Evolutionary conservation across 106 monocot genomes (phyloP).

Genomic region (Phalaenopsis equestris): DNA sequence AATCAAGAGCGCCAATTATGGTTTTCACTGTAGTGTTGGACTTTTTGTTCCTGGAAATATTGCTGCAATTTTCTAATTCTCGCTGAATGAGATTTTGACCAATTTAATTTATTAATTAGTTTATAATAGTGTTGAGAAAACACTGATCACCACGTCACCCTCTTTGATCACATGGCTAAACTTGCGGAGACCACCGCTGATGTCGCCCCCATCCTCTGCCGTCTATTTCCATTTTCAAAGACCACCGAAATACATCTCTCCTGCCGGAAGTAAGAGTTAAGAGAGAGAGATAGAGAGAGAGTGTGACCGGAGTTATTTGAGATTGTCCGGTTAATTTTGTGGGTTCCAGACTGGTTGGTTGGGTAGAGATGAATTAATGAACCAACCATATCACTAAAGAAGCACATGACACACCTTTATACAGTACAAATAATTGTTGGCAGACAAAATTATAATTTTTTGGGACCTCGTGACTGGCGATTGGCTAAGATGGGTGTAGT

Average conservation of each 20-base stretch:
- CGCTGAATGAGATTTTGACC: too few relatives aligned
- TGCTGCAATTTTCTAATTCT: too few relatives aligned
- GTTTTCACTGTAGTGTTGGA: background rate
- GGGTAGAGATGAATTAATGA: background rate
- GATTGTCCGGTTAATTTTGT: background rate
- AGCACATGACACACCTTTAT: too few relatives aligned
- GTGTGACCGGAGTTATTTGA: background rate
- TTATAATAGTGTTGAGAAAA: background rate
- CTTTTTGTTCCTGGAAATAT: background rate
- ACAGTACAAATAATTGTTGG: too few relatives aligned
- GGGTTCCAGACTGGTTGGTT: background rate
- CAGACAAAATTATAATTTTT: too few relatives aligned
- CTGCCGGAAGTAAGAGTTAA: background rate
- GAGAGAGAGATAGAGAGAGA: background rate
- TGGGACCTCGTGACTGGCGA: too few relatives aligned
- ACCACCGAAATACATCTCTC: background rate
- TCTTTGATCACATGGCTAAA: background rate
- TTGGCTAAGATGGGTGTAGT: too few relatives aligned
- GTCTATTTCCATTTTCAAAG: background rate
- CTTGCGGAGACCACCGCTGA: background rate
- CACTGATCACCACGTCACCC: background rate
- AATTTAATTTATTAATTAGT: too few relatives aligned
- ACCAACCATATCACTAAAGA: too few relatives aligned
- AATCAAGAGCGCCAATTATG: background rate
- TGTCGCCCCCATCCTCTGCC: background rate